Percentiles rank a stretch among this genome's conserved stretches.
These are phyloP conservation scores for Polyporus arcularius DNA, from an alignment of 768 basidiomycete species.

Conservation along the genomic window DNA sequence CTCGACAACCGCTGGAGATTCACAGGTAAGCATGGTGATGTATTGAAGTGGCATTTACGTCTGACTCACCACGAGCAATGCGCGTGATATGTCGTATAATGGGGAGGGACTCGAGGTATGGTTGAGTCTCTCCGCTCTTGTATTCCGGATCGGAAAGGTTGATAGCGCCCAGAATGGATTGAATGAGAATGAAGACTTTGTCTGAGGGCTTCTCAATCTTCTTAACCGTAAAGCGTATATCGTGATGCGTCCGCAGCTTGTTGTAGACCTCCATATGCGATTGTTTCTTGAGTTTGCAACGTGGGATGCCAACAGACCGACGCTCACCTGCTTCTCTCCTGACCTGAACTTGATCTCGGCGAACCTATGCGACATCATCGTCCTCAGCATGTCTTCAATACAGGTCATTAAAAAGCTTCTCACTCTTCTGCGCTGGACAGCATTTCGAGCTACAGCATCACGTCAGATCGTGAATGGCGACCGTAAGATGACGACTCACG, in stretches of 20 bases:
- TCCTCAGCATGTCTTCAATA: not conserved
- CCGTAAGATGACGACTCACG: conserved; percentile 38
- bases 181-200: conserved; percentile 80
- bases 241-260: conserved; percentile 66
- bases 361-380: conserved; percentile 46
- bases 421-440: conserved; percentile 28
- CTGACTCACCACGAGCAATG: conserved; percentile 66
- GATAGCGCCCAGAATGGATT: conserved; percentile 76
- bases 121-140: conserved; percentile 70
- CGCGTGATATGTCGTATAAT: conserved; percentile 78
- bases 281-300: not conserved
- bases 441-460: not conserved
- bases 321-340: conserved; percentile 70
- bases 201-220: conserved; percentile 71
- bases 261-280: conserved; percentile 50
- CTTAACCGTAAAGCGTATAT: conserved; percentile 77
- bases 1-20: conserved; percentile 66
- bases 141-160: conserved; percentile 70
- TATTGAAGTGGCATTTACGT: too few species aligned
- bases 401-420: conserved; percentile 62
- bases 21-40: not conserved
- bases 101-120: conserved; percentile 64
- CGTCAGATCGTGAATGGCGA: not conserved
- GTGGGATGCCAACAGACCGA: not conserved
- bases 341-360: conserved; percentile 66